Percentiles rank a stretch among this genome's conserved stretches.
phyloP scores from a whole-genome alignment of 257 asterid species.

The Agastache rugosa region DNA sequence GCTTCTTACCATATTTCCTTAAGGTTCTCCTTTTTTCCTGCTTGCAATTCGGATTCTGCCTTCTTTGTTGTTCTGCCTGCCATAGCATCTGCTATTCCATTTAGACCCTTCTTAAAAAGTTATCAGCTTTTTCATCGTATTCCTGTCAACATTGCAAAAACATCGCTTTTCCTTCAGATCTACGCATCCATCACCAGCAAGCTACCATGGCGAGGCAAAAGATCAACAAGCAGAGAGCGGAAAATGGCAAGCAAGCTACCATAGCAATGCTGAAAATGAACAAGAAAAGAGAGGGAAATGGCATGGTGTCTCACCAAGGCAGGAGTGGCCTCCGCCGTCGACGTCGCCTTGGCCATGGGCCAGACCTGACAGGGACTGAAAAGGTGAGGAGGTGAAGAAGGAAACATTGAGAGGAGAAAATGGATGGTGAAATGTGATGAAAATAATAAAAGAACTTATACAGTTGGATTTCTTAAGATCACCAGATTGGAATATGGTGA shows the following conservation, averaged over 20 bases:
- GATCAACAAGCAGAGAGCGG: not conserved
- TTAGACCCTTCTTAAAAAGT: not conserved
- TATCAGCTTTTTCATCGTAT: slow-evolving; percentile 5
- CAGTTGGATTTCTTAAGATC: not conserved
- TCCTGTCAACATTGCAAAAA: slow-evolving; percentile 13
- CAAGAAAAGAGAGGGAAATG: not conserved
- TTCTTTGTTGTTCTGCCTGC: not conserved
- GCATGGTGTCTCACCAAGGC: not conserved
- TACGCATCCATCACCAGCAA: not conserved
- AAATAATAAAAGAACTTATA: not conserved
- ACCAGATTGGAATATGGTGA: not conserved
- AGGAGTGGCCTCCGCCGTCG: slow-evolving; percentile 1
- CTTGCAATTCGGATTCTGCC: not conserved
- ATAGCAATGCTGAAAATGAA: not conserved
- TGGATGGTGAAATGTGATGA: slow-evolving; percentile 15
- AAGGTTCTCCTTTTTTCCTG: not conserved
- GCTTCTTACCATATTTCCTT: not conserved
- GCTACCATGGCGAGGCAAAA: slow-evolving; percentile 21
- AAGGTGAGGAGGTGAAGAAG: slow-evolving; percentile 24
- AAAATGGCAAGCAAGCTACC: slow-evolving; percentile 11
- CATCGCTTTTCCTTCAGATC: slow-evolving; percentile 25
- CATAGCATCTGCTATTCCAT: not conserved
- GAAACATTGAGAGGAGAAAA: slow-evolving; percentile 5
- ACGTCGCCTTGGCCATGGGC: not conserved
- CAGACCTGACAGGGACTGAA: not conserved